Percentiles rank a stretch among this genome's conserved stretches.
These are phyloP conservation scores for Bruguiera sexangula DNA, from an alignment of 345 rosid species.

Conservation along the genomic window DNA sequence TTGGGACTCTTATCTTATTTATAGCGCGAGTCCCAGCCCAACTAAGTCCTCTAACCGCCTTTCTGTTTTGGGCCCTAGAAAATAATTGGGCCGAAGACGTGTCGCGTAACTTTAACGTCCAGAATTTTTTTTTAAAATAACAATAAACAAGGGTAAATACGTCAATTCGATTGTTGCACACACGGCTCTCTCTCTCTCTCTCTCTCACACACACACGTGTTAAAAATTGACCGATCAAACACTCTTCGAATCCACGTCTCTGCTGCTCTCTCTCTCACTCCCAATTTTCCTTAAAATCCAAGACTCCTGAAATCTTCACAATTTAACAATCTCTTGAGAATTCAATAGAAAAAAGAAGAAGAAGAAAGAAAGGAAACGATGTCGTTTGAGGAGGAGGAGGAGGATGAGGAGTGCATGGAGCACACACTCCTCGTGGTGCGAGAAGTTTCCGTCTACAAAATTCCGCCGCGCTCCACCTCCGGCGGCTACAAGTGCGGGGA, in stretches of 20 bases:
- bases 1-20: too few relatives aligned
- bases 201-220: background rate
- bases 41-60: too few relatives aligned
- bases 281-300: background rate
- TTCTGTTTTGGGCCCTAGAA: too few relatives aligned
- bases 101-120: too few relatives aligned
- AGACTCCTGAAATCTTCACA: background rate
- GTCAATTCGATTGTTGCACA: background rate
- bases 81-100: too few relatives aligned
- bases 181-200: background rate
- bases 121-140: too few relatives aligned
- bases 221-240: conserved; percentile 27
- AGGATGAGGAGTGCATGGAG: conserved; percentile 73
- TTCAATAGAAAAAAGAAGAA: too few relatives aligned
- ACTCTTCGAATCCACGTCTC: conserved; percentile 32
- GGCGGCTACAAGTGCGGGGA: conserved; percentile 99
- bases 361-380: conserved; percentile 23
- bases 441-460: conserved; percentile 86
- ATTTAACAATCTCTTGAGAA: background rate
- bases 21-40: background rate
- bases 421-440: conserved; percentile 96
- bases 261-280: conserved; percentile 6
- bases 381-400: conserved; percentile 79
- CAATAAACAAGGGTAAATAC: background rate
- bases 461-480: conserved; percentile 89